Conservation (phyloP, 164 flowering plant genomes). For the Annona squamosa region DNA sequence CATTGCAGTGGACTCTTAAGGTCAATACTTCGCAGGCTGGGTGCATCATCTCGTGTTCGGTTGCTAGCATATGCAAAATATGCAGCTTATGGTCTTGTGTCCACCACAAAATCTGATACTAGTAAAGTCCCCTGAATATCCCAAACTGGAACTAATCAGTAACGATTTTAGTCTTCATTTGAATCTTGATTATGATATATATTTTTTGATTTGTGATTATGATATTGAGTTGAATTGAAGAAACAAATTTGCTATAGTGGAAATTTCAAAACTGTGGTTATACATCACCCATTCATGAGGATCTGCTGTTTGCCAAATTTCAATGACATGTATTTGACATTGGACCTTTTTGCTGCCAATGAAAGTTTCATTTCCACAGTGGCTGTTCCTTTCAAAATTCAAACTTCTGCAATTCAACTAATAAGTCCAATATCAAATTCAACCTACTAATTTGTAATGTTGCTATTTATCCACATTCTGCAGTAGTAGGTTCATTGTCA, state of each 20-base stretch:
- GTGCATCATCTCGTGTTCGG: constrained; percentile 56
- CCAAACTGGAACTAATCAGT: neutral
- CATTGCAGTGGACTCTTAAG: constrained; percentile 67
- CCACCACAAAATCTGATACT: constrained; percentile 27
- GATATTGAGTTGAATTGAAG: neutral
- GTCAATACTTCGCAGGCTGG: constrained; percentile 58
- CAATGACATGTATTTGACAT: neutral
- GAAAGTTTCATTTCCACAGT: neutral
- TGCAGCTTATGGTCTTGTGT: constrained; percentile 58
- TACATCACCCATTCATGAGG: neutral
- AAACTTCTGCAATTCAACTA: neutral
- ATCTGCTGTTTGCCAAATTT: neutral
- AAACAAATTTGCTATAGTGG: neutral
- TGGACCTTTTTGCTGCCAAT: neutral
- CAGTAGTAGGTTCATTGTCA: neutral
- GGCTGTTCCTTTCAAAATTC: neutral
- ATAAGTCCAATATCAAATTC: neutral
- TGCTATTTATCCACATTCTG: constrained; percentile 9
- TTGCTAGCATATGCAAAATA: constrained; percentile 64
- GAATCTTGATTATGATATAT: neutral
- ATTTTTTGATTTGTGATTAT: no score
- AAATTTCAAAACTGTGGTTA: no score
- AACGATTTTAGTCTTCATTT: neutral
- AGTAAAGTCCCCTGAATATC: constrained; percentile 25
- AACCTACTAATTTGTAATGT: neutral